These are phyloP conservation scores for Calonectria montana DNA, from an alignment of 2,329 filamentous ascomycete species.

Conservation along the genomic window DNA sequence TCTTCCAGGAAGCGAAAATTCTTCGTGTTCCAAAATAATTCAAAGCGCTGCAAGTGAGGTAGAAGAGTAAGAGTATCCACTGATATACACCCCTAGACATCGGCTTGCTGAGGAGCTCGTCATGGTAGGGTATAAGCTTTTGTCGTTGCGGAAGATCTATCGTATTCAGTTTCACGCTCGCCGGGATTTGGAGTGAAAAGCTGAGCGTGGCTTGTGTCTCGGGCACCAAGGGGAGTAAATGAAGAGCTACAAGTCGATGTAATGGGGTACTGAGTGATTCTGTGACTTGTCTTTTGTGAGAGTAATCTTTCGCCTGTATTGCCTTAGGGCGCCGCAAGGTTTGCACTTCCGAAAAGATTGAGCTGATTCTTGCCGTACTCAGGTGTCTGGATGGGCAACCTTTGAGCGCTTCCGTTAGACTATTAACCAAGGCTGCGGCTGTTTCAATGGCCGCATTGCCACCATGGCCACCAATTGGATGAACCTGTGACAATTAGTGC, in stretches of 20 bases:
- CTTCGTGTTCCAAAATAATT: not conserved
- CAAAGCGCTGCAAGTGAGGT: not conserved
- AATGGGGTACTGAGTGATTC: conserved; percentile 10
- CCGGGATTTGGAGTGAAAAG: conserved; percentile 10
- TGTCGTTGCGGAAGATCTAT: not conserved
- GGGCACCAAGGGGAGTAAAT: not conserved
- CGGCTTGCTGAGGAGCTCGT: not conserved
- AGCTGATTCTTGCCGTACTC: not conserved
- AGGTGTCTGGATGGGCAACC: not conserved
- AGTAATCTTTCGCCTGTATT: not conserved
- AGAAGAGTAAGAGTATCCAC: not conserved
- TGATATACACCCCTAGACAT: not conserved
- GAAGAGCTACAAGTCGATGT: not conserved
- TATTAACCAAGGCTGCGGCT: conserved; percentile 11
- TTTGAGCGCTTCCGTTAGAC: not conserved
- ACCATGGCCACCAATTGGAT: conserved; percentile 20
- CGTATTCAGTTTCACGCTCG: conserved; percentile 8
- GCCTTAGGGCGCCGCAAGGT: not conserved
- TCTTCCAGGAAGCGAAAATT: not conserved
- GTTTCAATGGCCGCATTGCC: conserved; percentile 26
- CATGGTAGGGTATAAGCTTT: not conserved
- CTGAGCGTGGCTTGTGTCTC: conserved; percentile 6
- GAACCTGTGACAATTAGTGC: not conserved
- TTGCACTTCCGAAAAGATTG: conserved; percentile 1
- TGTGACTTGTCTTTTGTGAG: conserved; percentile 11